Conservation (phyloP, 176 grass and related monocot species). For the Panicum miliaceum region DNA sequence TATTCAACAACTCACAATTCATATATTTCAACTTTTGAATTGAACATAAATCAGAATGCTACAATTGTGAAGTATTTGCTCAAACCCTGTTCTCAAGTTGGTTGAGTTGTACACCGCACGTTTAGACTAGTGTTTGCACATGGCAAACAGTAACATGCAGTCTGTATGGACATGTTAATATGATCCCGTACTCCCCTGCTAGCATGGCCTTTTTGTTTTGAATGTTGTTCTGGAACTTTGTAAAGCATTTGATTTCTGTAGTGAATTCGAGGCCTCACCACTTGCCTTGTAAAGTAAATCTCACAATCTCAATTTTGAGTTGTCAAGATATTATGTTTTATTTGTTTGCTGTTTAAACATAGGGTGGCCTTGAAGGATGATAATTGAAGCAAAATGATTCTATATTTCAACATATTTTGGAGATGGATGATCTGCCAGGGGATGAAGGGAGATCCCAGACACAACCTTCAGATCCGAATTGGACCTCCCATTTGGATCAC, state of each 20-base stretch:
- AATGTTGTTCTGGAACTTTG: slow-evolving; percentile 7
- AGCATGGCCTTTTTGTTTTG: not conserved
- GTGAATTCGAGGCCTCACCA: not conserved
- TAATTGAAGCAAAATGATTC: slow-evolving; percentile 52
- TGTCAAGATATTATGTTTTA: slow-evolving; percentile 1
- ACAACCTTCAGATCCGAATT: slow-evolving; percentile 52
- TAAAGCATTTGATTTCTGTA: not conserved
- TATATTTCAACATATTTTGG: slow-evolving; percentile 48
- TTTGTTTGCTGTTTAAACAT: slow-evolving; percentile 25
- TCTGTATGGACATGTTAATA: not conserved
- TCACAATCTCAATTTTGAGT: not conserved
- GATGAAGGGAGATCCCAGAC: slow-evolving; percentile 60
- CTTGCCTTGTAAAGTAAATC: not conserved
- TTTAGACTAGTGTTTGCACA: not conserved
- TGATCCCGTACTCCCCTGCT: not conserved
- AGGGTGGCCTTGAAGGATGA: slow-evolving; percentile 51
- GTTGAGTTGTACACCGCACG: not conserved
- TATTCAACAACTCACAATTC: not conserved
- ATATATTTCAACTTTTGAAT: not conserved
- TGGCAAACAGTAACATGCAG: not conserved
- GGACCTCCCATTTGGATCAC: slow-evolving; percentile 56
- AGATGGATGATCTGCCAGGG: slow-evolving; percentile 76
- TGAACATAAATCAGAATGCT: not conserved
- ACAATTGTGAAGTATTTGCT: not conserved
- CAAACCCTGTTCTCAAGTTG: not conserved